phyloP scores from a whole-genome alignment of 768 basidiomycete genomes.

The Suillus brevipes region DNA sequence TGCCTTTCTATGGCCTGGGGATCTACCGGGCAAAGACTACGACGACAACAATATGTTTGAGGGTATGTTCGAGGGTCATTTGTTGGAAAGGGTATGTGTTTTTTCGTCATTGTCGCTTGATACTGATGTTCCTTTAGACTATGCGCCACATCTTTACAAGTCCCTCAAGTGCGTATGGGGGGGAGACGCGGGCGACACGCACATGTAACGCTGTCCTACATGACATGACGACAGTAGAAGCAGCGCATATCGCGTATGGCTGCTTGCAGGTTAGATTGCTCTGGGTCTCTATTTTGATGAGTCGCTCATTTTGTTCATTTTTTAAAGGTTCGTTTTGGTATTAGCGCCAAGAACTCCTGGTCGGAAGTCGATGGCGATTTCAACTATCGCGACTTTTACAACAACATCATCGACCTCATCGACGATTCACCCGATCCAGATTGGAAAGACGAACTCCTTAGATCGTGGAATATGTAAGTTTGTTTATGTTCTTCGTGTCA shows the following conservation, averaged over 20 bases:
- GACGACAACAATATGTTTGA: background rate
- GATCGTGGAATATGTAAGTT: conserved; percentile 7
- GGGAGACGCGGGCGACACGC: background rate
- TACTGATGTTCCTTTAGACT: too few relatives aligned
- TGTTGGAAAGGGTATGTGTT: too few relatives aligned
- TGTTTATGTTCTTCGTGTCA: background rate
- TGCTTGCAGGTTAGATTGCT: conserved; percentile 10
- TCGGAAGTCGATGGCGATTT: conserved; percentile 1
- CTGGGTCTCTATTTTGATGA: too few relatives aligned
- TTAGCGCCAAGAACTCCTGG: background rate
- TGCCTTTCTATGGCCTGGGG: conserved; percentile 8
- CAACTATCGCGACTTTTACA: conserved; percentile 1
- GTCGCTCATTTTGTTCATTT: too few relatives aligned
- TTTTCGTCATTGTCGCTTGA: too few relatives aligned
- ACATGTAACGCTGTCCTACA: conserved; percentile 12
- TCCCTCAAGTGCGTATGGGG: too few relatives aligned
- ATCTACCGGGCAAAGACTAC: background rate
- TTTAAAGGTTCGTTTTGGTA: too few relatives aligned
- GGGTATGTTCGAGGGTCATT: too few relatives aligned
- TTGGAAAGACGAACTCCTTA: background rate
- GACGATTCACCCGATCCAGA: conserved; percentile 1
- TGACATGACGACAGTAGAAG: conserved; percentile 11
- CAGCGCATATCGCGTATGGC: background rate
- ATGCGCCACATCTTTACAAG: too few relatives aligned
- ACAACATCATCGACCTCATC: conserved; percentile 1